A percentile compares a stretch with the other conserved stretches of the same genome.
Evolutionary conservation across 768 basidiomycete genomes (phyloP).

Genomic region (Russula dissimulans): DNA sequence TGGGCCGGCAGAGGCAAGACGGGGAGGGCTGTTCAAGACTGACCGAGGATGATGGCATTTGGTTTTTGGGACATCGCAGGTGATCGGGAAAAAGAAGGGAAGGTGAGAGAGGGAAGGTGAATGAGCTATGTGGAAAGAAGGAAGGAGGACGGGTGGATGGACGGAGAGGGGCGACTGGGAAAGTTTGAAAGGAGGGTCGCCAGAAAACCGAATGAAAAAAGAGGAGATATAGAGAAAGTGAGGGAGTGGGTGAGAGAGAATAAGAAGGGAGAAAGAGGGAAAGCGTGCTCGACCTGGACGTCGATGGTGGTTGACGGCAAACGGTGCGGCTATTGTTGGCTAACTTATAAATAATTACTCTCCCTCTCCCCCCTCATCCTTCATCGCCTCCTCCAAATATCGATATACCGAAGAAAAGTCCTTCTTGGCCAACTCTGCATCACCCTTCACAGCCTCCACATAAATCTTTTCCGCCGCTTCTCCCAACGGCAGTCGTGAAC

Average conservation of each 20-base stretch:
- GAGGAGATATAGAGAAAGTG: background rate
- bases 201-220: background rate
- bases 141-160: background rate
- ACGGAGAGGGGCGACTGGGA: no score
- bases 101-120: background rate
- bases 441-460: conserved; percentile 38
- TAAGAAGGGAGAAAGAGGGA: conserved; percentile 3
- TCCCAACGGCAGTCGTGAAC: conserved; percentile 55
- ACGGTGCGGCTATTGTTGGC: background rate
- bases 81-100: conserved; percentile 4
- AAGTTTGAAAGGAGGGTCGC: background rate
- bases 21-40: conserved; percentile 20
- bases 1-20: background rate
- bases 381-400: conserved; percentile 37
- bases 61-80: conserved; percentile 41
- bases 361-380: conserved; percentile 5
- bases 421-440: conserved; percentile 52
- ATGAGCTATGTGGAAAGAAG: no score
- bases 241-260: background rate
- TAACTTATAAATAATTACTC: no score
- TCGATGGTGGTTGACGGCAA: background rate
- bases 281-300: no score
- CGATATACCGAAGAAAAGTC: conserved; percentile 81
- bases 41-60: conserved; percentile 70
- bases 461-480: conserved; percentile 58